phyloP scores from a whole-genome alignment of 2,329 filamentous ascomycete genomes.

The Ophiostoma sp. region DNA sequence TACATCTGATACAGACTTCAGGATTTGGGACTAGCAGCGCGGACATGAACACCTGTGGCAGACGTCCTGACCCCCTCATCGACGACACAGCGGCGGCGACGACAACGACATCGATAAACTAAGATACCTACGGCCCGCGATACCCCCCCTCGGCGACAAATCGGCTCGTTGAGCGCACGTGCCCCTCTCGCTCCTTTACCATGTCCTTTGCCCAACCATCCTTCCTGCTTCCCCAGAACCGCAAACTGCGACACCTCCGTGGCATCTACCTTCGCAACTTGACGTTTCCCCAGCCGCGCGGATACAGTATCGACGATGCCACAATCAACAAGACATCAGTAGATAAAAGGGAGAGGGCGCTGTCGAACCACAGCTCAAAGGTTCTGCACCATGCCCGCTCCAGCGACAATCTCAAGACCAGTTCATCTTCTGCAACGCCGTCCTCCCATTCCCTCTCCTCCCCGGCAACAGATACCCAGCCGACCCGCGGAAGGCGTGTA shows the following conservation, averaged over 20 bases:
- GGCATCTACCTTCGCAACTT: constrained; percentile 85
- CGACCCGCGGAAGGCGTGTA: constrained; percentile 43
- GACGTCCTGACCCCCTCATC: not conserved
- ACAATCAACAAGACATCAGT: constrained; percentile 42
- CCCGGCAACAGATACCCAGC: not conserved
- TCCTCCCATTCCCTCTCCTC: not conserved
- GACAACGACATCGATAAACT: not conserved
- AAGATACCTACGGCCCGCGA: no score
- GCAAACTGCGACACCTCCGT: constrained; percentile 79
- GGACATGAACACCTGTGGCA: not conserved
- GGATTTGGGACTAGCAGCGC: not conserved
- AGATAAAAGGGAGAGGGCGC: constrained; percentile 62
- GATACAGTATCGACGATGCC: constrained; percentile 64
- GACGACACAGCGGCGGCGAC: constrained; percentile 5
- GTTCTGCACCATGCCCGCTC: constrained; percentile 52
- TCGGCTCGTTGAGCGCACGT: not conserved
- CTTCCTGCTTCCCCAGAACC: constrained; percentile 65
- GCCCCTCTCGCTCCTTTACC: not conserved
- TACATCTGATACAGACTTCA: not conserved
- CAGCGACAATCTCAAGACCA: constrained; percentile 44
- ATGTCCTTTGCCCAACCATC: constrained; percentile 37
- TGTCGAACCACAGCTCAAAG: constrained; percentile 31
- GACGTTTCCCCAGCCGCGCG: constrained; percentile 54
- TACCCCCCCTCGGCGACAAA: not conserved
- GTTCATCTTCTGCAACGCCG: not conserved